Evolutionary conservation across 768 basidiomycete species (phyloP).

Genomic region (Brasilioporus rufonigricans): DNA sequence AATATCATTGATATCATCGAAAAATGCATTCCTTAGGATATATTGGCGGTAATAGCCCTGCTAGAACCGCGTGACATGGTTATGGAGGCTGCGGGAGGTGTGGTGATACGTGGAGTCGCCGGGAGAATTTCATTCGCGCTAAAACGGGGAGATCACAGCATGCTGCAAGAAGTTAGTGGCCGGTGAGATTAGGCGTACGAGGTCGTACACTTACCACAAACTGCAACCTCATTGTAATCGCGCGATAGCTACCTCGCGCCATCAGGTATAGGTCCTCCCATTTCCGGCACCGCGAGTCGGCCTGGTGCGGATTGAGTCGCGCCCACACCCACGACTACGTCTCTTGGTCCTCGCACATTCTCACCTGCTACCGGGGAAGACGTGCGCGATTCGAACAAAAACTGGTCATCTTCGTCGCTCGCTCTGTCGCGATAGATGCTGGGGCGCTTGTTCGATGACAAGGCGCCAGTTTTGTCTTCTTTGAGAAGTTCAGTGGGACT

Average conservation of each 20-base stretch:
- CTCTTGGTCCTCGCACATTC: conserved; percentile 5
- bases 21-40: conserved; percentile 1
- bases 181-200: conserved; percentile 1
- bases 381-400: conserved; percentile 13
- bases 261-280: background rate
- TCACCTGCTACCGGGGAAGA: conserved; percentile 10
- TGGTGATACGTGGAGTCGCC: background rate
- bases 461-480: conserved; percentile 57
- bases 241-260: conserved; percentile 14
- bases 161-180: background rate
- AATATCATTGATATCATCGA: conserved; percentile 13
- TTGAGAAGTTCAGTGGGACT: conserved; percentile 70
- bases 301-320: conserved; percentile 3
- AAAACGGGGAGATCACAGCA: conserved; percentile 8
- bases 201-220: conserved; percentile 11
- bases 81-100: background rate
- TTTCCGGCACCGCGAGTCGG: conserved; percentile 9
- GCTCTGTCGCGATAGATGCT: conserved; percentile 52
- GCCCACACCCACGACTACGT: background rate
- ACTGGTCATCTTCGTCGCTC: conserved; percentile 7
- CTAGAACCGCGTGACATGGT: background rate
- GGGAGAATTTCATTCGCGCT: conserved; percentile 4
- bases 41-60: background rate
- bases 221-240: background rate
- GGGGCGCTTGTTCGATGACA: conserved; percentile 60